Evolutionary conservation across 192 early-diverging fungal genomes (phyloP).

Genomic region (Geosiphon pyriformis): DNA sequence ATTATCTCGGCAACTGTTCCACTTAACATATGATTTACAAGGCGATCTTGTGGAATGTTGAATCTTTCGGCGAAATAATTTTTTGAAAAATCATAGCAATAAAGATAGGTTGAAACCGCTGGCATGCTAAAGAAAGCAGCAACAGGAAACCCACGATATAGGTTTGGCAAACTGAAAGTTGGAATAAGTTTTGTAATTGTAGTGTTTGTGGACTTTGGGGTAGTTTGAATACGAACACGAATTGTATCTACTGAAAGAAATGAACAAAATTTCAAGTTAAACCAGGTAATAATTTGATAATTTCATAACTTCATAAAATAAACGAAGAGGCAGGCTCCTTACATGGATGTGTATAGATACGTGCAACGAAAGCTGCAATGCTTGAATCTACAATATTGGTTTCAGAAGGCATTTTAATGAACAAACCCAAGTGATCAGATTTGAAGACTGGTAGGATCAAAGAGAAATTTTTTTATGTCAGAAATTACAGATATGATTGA

Average conservation of each 20-base stretch:
- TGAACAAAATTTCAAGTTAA: background rate
- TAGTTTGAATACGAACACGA: conserved; percentile 62
- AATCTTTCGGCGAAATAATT: conserved; percentile 23
- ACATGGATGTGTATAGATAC: conserved; percentile 63
- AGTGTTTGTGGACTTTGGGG: conserved; percentile 17
- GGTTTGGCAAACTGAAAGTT: conserved; percentile 25
- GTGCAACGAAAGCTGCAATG: conserved; percentile 52
- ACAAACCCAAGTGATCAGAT: too few relatives aligned
- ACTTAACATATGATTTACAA: conserved; percentile 52
- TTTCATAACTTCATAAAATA: background rate
- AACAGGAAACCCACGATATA: conserved; percentile 67
- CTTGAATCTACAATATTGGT: conserved; percentile 43
- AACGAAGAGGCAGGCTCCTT: conserved; percentile 14
- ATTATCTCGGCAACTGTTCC: conserved; percentile 58
- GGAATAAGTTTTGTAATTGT: conserved; percentile 19
- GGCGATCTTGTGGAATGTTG: conserved; percentile 28
- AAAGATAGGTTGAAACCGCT: conserved; percentile 63
- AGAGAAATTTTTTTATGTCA: too few relatives aligned
- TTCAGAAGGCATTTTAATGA: background rate
- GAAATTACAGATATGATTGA: too few relatives aligned
- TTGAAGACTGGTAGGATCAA: too few relatives aligned
- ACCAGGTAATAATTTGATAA: background rate
- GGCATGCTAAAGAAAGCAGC: conserved; percentile 68
- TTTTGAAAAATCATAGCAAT: conserved; percentile 64
- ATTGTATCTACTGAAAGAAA: conserved; percentile 63